Base-by-base conservation (phyloP, 2,329 filamentous ascomycete species). In the Penicillium sp. region DNA sequence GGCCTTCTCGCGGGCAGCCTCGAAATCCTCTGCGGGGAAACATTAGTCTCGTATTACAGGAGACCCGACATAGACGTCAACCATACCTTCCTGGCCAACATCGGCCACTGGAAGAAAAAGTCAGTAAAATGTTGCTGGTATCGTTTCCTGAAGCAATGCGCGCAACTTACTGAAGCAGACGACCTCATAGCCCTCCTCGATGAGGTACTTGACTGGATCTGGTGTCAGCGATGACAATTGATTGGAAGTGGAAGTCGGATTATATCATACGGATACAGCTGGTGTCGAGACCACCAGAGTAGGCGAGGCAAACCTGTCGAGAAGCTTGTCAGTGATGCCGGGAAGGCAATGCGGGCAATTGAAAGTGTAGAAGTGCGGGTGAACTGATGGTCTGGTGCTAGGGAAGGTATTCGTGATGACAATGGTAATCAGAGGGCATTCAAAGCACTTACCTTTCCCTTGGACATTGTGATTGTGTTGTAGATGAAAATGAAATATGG, bases 1-100 rank as follows among this genome's bases (percentile, higher is more conserved):
- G 49, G 87, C 87, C 81, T 92, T 91, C 68, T 82, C 81, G 74
- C 87, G 83, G 53, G 88, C 89, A 53, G 80, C 86, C 42, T 83
- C 81, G 69, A 84, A 91, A 74, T 90, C 86, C 75, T 91, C 88
- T 74, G 63, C 10, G 44, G 45, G 34, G 12, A n/a, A 31, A 49
- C 45, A 47, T 51, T 47, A 52, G 42, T 60, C 42, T 43, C 15
- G 45, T 6, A 26, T 42, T 39, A 36, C 45, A 33, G 45, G n/a
- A 28, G 26, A 21, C 26, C 42, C 38, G 7, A 29, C 34, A 26
- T 23, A 38, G 36, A 43, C 38, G n/a, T 9, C 6, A 45, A 51
- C 24, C 45, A 24, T 69, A 74, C 77, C 77, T 66, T 86, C 83
- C 75, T 90, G 87, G 53, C 88, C 88, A 62, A 89, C 83, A 74